Evolutionary conservation across 2,329 filamentous ascomycete genomes (phyloP), one percentile per base, ranked within the genome.

Genomic region (Elsinoe ampelina): DNA sequence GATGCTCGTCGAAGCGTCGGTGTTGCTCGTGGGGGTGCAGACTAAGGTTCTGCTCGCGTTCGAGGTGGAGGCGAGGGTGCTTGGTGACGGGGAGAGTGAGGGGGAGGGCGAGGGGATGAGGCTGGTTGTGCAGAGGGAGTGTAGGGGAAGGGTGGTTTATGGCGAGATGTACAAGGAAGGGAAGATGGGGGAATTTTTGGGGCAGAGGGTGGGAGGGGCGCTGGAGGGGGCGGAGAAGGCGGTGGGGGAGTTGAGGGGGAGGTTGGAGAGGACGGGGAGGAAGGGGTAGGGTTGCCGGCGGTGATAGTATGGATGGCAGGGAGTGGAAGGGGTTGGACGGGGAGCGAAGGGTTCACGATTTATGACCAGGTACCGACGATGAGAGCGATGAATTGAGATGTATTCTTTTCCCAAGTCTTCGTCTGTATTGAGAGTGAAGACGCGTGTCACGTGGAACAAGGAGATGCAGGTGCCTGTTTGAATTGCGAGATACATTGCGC

Each of bases 161-260:
- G 88, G 88, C 0, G 87, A 92, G 71, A 77, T 80, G 59, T 90
- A 91, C 68, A 87, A 89, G 61, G 81, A 83, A 61, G 80, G 76
- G 51, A 90, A 88, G 70, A 84, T 93, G 75, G 75, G 73, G n/a
- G 85, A 89, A 57, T 90, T 87, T 62, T 66, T 93, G 60, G 69
- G 73, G 11, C 77, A 78, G 35, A 76, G 78, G 67, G 72, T 85
- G 17, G 71, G 68, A 1, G 67, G 59, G 60, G 67, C 66, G 12
- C 68, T 71, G 61, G 63, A 64, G 13, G 67, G 71, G 2, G 77
- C 75, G 73, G 73, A 70, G 3, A 67, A 70, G 47, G 75, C 68
- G 1, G 69, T 77, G 32, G 59, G 66, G 36, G 74, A 76, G 61
- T 65, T 79, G 61, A 70, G 66, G 59, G 68, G 62, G 38, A 68